Base-by-base conservation (phyloP, 2,329 filamentous ascomycete genomes). In the Rhynchosporium graminicola region DNA sequence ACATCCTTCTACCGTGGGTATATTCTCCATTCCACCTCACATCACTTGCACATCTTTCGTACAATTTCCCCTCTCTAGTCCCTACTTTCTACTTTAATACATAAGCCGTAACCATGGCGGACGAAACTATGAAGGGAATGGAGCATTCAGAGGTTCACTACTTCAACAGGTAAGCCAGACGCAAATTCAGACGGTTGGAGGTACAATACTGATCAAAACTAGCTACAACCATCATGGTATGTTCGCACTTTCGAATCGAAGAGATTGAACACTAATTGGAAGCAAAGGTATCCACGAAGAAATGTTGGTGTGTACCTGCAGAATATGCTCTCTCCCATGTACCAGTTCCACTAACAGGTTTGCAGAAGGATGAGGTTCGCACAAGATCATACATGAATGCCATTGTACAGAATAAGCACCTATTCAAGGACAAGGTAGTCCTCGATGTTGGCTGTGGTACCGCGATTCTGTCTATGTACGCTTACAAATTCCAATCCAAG, bases 151-250 rank as follows among this genome's bases (percentile, higher is more conserved):
- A 99, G 83, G 92, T 96, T 78, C 95, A 98, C 79, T 99, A 98
- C 83, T 98, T 98, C 82, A 98, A 97, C 81, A 97, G 92, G 93
- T 96, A 80, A 68, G 72, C 69, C 40, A 0, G 57, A 12, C 3
- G 43, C 54, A 28, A 15, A 54, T 6, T 5, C 4, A 31, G 36
- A 2, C 36, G 20, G 29, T 28, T 43, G n/a, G 40, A 57, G 9
- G 47, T n/a, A 38, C 31, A 61, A 61, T 62, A 59, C 68, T 73
- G 64, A 74, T 63, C 62, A 64, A 60, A 60, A 38, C 63, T 77
- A 97, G 93, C 79, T 98, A 98, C 78, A 96, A 98, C 78, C 95
- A 98, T 80, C 94, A 98, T 84, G 94, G 93, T 93, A 87, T 77
- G 81, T 81, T 67, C 63, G 64, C 31, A 46, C 38, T 52, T 33